Evolutionary conservation across 1,139 yeast genomes (phyloP), one percentile per base, ranked within the genome.

Genomic region (Lodderomyces oxycetoniae): DNA sequence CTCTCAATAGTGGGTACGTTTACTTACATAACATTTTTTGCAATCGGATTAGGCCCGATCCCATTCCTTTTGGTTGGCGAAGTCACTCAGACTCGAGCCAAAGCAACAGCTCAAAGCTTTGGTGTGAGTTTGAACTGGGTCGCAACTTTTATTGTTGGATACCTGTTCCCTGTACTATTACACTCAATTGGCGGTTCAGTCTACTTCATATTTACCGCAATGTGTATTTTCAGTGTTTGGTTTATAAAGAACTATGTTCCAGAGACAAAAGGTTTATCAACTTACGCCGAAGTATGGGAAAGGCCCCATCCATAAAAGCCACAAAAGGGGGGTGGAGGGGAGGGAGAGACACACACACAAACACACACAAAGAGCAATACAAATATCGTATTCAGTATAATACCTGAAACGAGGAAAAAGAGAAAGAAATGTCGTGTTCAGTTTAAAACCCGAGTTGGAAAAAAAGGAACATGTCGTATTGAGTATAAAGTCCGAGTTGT

Each of bases 61-160:
- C 97, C 98, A 22, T 89, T 89, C 59, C 62, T 89, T 44, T 61
- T 89, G 39, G 82, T 91, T n/a, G 77, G 95, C 6, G 97, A 91
- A 54, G 79, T 89, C 13, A 82, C 95, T 0, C 94, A 87, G 39
- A 66, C 76, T 2, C 75, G 76, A 37, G 93, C 91, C 3, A 82
- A 79, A 39, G 93, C 89, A 2, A 68, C 78, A 32, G 96, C 97
- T 1, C 98, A 91, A 58, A 81, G 95, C 52, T 81, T 87, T 69
- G 97, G 95, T 7, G 85, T 93, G 0, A 77, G 88, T 9, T 75
- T 87, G 64, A 91, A 89, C 56, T 89, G 97, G 96, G 48, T 84
- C 8, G 84, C 95, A 4, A 88, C 96, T 0, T 89, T 91, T 50
- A 47, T 78, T 1, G 79, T 89, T 26, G 96, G 95, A 0, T 82